Evolutionary conservation across 805 yeast genomes (phyloP).

Genomic region (Metschnikowia bowlesiae): DNA sequence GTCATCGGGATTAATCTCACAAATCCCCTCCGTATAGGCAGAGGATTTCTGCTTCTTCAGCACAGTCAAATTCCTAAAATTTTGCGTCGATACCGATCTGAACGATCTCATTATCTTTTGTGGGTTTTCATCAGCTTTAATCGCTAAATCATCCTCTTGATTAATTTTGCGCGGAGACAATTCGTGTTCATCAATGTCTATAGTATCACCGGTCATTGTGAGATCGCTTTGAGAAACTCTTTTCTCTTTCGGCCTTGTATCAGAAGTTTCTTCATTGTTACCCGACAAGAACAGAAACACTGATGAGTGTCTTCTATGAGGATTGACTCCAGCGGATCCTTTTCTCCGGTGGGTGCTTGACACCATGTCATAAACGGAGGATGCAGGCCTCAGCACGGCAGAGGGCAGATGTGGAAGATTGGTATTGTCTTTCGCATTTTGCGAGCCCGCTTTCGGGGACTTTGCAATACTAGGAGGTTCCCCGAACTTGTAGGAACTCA

Average conservation of each 20-base stretch:
- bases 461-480: slow-evolving; percentile 15
- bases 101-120: slow-evolving; percentile 42
- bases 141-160: slow-evolving; percentile 28
- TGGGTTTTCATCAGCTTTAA: slow-evolving; percentile 16
- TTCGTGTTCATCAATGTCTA: slow-evolving; percentile 31
- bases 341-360: slow-evolving; percentile 25
- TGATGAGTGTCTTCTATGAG: slow-evolving; percentile 60
- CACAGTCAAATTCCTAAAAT: slow-evolving; percentile 42
- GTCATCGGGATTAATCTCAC: slow-evolving; percentile 67
- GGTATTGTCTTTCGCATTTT: slow-evolving; percentile 21
- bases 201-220: slow-evolving; percentile 13
- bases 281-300: slow-evolving; percentile 48
- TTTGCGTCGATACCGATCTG: slow-evolving; percentile 51
- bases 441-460: slow-evolving; percentile 5
- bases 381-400: slow-evolving; percentile 38
- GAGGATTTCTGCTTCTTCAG: slow-evolving; percentile 62
- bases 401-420: slow-evolving; percentile 7
- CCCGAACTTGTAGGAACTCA: slow-evolving; percentile 33
- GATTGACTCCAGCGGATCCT: slow-evolving; percentile 25
- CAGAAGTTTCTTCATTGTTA: slow-evolving; percentile 20
- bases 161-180: slow-evolving; percentile 35
- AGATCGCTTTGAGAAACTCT: slow-evolving; percentile 7
- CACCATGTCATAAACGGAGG: slow-evolving; percentile 48
- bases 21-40: slow-evolving; percentile 85
- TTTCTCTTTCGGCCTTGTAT: background rate